A percentile compares a stretch with the other conserved stretches of the same genome.
Evolutionary conservation across 768 basidiomycete species (phyloP).

Genomic region (Termitomyces sp.): DNA sequence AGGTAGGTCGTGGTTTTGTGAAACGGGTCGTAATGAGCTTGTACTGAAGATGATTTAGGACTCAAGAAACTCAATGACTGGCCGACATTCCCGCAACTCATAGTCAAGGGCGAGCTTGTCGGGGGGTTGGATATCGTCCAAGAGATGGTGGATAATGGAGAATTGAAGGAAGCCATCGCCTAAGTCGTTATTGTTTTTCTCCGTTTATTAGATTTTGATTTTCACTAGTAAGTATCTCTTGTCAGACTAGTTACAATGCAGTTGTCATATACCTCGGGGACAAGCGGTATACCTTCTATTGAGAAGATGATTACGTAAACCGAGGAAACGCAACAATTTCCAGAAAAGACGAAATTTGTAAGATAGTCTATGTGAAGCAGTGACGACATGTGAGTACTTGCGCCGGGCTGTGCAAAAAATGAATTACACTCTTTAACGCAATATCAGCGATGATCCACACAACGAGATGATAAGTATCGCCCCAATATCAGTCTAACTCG

Average conservation of each 20-base stretch:
- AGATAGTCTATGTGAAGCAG: neutral
- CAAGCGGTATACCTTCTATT: too few relatives aligned
- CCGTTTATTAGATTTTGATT: neutral
- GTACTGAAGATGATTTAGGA: conserved; percentile 30
- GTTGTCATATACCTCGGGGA: conserved; percentile 2
- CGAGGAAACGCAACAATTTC: neutral
- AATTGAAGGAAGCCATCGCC: conserved; percentile 49
- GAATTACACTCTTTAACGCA: neutral
- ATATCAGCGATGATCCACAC: neutral
- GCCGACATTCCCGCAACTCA: conserved; percentile 87
- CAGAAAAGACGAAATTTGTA: neutral
- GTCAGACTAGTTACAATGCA: conserved; percentile 1
- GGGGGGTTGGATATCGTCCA: conserved; percentile 92
- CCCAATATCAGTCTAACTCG: neutral
- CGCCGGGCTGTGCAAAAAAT: neutral
- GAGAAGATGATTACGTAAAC: neutral
- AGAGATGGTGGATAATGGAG: conserved; percentile 81
- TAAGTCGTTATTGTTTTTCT: conserved; percentile 3
- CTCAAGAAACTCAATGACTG: conserved; percentile 78
- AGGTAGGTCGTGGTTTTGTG: conserved; percentile 36
- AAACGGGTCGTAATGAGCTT: neutral
- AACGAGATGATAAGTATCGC: neutral
- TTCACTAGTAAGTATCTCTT: neutral
- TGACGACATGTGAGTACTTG: neutral
- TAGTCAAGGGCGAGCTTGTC: conserved; percentile 85